Evolutionary conservation across 225 moss, liverwort and hornwort genomes (phyloP).

Genomic region (Bryoerythrophyllum caledonicum): DNA sequence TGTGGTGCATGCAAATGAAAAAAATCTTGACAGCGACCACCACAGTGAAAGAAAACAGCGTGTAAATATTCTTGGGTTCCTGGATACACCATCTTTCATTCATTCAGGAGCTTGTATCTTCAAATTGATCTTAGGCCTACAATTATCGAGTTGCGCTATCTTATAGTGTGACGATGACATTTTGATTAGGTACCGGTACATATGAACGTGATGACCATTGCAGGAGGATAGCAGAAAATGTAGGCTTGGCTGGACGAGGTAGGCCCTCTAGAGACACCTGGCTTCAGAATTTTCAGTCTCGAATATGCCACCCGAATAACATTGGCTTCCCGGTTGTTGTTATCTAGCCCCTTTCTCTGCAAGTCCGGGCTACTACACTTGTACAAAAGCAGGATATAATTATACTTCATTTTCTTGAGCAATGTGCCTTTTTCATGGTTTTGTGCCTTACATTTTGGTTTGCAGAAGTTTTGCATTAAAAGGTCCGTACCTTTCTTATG

Average conservation of each 20-base stretch:
- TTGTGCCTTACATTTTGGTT: conserved; percentile 3
- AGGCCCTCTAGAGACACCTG: conserved; percentile 37
- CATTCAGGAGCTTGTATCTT: conserved; percentile 48
- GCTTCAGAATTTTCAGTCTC: conserved; percentile 38
- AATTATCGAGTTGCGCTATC: conserved; percentile 51
- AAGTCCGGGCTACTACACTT: conserved; percentile 31
- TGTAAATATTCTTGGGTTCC: conserved; percentile 46
- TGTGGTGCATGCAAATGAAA: conserved; percentile 16
- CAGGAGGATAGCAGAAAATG: conserved; percentile 40
- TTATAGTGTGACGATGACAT: conserved; percentile 40
- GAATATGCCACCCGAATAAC: conserved; percentile 50
- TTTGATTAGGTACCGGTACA: conserved; percentile 49
- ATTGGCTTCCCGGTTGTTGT: conserved; percentile 30
- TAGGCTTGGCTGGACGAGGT: conserved; percentile 45
- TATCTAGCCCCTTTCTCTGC: conserved; percentile 32
- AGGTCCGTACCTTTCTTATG: background rate
- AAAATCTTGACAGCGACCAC: conserved; percentile 2
- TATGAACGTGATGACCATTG: conserved; percentile 26
- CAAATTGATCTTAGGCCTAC: conserved; percentile 45
- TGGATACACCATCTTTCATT: conserved; percentile 41
- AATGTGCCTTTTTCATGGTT: conserved; percentile 4
- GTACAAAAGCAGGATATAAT: conserved; percentile 38
- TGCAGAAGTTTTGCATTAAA: background rate
- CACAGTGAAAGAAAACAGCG: conserved; percentile 25
- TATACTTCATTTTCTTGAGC: conserved; percentile 31